Evolutionary conservation across 2,329 filamentous ascomycete species (phyloP), one percentile per base, ranked within the genome.

Genomic region (Cryphonectria naterciae): DNA sequence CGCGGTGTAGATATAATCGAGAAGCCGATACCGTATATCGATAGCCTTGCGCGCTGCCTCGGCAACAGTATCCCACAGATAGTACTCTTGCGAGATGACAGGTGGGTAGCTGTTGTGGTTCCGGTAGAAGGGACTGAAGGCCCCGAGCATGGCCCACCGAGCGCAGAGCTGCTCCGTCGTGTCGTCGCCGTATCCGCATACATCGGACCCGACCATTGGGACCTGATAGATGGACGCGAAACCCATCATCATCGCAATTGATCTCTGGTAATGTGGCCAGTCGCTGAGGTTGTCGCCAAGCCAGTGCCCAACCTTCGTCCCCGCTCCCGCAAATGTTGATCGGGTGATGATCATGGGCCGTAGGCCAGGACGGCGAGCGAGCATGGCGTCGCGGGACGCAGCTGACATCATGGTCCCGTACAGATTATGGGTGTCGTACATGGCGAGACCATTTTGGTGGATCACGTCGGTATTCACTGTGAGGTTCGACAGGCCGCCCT

Each of bases 1-100:
- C 0, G 89, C 88, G 1, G 92, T 93, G 83, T 94, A 94, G 71
- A 92, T 85, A 81, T 94, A 94, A 77, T 93, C 92, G 17, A 95
- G 83, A 2, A 94, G 83, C 32, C 85, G 85, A 81, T 94, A 94
- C 32, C 92, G 86, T 71, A 89, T 89, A 67, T 87, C 87, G 75
- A 94, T 92, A 49, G 88, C 89, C 74, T 88, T 91, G 68, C 84
- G 86, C 0, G 89, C 91, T 0, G 91, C 88, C 1, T 84, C 81
- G 0, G 90, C 82, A 1, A 92, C 91, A 1, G 82, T 80, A 0
- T 84, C 80, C 89, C 90, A 93, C 41, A 84, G 86, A 80, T 93
- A 94, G 78, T 93, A 92, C 77, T 94, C 92, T 77, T 94, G 92
- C 0, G 83, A 78, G n/a, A 86, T 83, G 4, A 79, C 79, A 43